These are phyloP conservation scores for Metschnikowia dekortorum DNA, from an alignment of 805 yeast species.

Conservation along the genomic window DNA sequence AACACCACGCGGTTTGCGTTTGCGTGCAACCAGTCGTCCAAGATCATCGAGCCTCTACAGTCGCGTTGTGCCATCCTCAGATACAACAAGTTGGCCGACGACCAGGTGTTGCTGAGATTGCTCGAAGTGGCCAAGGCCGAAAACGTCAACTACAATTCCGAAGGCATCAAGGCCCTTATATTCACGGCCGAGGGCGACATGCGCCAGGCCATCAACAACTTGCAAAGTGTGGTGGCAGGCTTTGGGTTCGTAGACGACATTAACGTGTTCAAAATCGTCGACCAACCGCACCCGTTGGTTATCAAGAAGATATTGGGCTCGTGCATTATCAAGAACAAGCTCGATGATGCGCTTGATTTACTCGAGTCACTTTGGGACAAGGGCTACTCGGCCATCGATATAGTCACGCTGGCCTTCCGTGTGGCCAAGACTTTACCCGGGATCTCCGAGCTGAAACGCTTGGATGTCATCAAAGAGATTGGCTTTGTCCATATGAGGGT, in stretches of 20 bases:
- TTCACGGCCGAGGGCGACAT: slow-evolving; percentile 98
- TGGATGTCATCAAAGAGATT: slow-evolving; percentile 78
- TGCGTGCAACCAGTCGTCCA: slow-evolving; percentile 92
- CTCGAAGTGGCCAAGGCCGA: slow-evolving; percentile 68
- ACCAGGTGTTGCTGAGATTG: slow-evolving; percentile 74
- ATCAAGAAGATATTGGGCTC: slow-evolving; percentile 59
- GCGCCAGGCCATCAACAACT: slow-evolving; percentile 95
- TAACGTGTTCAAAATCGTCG: slow-evolving; percentile 92
- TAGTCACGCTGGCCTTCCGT: slow-evolving; percentile 83
- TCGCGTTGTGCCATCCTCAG: slow-evolving; percentile 93
- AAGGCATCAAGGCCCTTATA: slow-evolving; percentile 87
- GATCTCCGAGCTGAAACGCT: slow-evolving; percentile 60
- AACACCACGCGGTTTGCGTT: slow-evolving; percentile 96
- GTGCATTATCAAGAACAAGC: slow-evolving; percentile 33
- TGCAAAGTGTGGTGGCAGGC: slow-evolving; percentile 93
- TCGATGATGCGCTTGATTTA: slow-evolving; percentile 63
- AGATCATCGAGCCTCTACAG: slow-evolving; percentile 94
- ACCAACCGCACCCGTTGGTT: slow-evolving; percentile 90
- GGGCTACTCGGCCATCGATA: slow-evolving; percentile 92
- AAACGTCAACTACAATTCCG: slow-evolving; percentile 72
- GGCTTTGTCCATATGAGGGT: slow-evolving; percentile 92
- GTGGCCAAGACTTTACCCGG: slow-evolving; percentile 75
- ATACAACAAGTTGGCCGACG: slow-evolving; percentile 75
- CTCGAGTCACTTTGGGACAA: slow-evolving; percentile 75
- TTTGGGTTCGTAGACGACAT: slow-evolving; percentile 87